Evolutionary conservation across 805 yeast species (phyloP), one percentile per base, ranked within the genome.

Genomic region (Wickerhamomyces rabaulensis): DNA sequence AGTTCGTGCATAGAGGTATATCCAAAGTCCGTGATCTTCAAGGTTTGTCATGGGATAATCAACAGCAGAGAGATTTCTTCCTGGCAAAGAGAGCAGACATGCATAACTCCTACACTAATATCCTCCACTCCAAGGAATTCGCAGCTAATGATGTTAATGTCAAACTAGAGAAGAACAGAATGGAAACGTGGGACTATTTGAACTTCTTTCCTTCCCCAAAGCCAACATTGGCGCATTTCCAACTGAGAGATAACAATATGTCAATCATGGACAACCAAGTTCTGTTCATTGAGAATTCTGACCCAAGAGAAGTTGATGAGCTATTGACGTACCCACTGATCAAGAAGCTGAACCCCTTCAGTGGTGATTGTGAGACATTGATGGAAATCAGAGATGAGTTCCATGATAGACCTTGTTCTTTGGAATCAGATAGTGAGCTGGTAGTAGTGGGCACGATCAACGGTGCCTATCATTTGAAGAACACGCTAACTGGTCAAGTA

Each of bases 161-260:
- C 2, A 19, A 39, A 13, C 19, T 44, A 27, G 56, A 54, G 25
- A 5, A 40, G 23, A 12, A 15, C 25, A 12, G 29, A 17, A 21
- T 22, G 21, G 20, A 39, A 3, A 15, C 4, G 3, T 52, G 49
- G 52, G 16, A 41, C 2, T 74, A 45, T 65, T 67, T 45, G 58
- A 71, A 17, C 69, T 73, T 27, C 65, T 62, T 54, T 63, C 65
- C 53, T 48, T 67, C 22, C 59, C 68, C 80, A 9, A 71, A 70
- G 43, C 76, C 81, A 6, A 72, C 69, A 51, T 64, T 78, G 12
- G 71, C 74, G 17, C 85, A 81, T 64, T 79, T 79, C 58, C 85
- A 80, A 61, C 64, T 80, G 29, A 62, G 85, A 15, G 73, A 77
- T 47, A 45, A 45, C 25, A 61, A 79, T 42, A 27, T 27, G 31